These are phyloP conservation scores for Hymenoscyphus scutula DNA, from an alignment of 2,329 filamentous ascomycete genomes.

Conservation along the genomic window DNA sequence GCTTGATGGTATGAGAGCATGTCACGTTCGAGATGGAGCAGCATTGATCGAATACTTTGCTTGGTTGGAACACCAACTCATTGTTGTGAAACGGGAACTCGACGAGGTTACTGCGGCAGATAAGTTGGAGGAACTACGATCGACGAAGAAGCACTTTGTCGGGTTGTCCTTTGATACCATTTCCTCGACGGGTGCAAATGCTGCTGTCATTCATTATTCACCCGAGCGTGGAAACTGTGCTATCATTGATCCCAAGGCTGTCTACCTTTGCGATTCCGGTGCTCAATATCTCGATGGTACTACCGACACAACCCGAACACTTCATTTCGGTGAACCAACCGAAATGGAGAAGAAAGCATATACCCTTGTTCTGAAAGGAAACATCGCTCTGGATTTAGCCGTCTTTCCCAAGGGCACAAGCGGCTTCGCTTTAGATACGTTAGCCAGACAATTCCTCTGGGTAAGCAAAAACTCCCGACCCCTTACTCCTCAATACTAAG, in stretches of 20 bases:
- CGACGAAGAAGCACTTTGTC: slow-evolving; percentile 70
- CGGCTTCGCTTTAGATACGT: slow-evolving; percentile 83
- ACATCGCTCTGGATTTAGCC: slow-evolving; percentile 82
- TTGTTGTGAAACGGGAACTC: slow-evolving; percentile 67
- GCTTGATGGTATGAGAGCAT: slow-evolving; percentile 87
- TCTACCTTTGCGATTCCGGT: slow-evolving; percentile 96
- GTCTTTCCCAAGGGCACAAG: slow-evolving; percentile 94
- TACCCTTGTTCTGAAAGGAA: slow-evolving; percentile 90
- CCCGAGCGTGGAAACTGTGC: slow-evolving; percentile 81
- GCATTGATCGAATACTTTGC: slow-evolving; percentile 91
- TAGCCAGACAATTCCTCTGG: slow-evolving; percentile 92
- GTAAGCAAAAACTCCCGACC: slow-evolving; percentile 43
- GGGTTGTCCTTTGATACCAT: slow-evolving; percentile 95
- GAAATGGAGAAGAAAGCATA: slow-evolving; percentile 84
- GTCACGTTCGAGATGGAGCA: slow-evolving; percentile 89
- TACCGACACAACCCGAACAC: slow-evolving; percentile 89
- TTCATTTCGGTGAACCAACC: slow-evolving; percentile 86
- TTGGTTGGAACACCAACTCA: slow-evolving; percentile 88
- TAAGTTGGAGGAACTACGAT: slow-evolving; percentile 76
- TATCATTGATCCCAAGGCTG: slow-evolving; percentile 74
- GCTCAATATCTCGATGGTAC: slow-evolving; percentile 96
- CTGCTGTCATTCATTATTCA: slow-evolving; percentile 93
- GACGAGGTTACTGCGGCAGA: slow-evolving; percentile 92
- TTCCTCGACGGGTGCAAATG: slow-evolving; percentile 80
- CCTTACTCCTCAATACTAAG: slow-evolving; percentile 15